These are phyloP conservation scores for Phalaenopsis aphrodite DNA, from an alignment of 106 monocot species.

Conservation along the genomic window DNA sequence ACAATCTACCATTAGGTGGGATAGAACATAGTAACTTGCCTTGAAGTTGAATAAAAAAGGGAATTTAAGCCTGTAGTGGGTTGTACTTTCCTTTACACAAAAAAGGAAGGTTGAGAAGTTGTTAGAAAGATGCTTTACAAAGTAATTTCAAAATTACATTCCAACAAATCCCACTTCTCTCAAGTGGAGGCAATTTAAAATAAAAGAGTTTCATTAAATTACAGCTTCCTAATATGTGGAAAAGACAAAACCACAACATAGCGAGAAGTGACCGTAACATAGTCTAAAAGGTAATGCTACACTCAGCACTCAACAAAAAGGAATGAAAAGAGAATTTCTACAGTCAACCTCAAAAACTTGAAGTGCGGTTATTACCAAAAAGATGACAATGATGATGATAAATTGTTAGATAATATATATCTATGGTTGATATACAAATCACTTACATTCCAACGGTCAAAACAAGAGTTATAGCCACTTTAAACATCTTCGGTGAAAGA, in stretches of 20 bases:
- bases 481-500: constrained; percentile 84
- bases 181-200: neutral
- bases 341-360: neutral
- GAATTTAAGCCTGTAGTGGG: neutral
- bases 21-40: neutral
- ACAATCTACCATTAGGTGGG: neutral
- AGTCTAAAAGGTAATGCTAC: neutral
- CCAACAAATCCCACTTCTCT: neutral
- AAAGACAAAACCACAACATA: neutral
- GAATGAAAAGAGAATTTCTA: neutral
- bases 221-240: neutral
- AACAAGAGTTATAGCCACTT: constrained; percentile 94
- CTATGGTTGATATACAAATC: neutral
- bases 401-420: neutral
- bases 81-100: neutral
- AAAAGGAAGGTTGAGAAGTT: neutral
- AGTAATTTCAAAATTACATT: neutral
- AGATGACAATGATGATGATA: neutral
- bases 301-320: neutral
- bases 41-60: neutral
- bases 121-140: neutral
- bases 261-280: neutral
- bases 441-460: constrained; percentile 85
- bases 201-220: neutral
- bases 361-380: neutral